Conservation (phyloP, 192 early-diverging fungal genomes). For the Obelidium mucronatum region DNA sequence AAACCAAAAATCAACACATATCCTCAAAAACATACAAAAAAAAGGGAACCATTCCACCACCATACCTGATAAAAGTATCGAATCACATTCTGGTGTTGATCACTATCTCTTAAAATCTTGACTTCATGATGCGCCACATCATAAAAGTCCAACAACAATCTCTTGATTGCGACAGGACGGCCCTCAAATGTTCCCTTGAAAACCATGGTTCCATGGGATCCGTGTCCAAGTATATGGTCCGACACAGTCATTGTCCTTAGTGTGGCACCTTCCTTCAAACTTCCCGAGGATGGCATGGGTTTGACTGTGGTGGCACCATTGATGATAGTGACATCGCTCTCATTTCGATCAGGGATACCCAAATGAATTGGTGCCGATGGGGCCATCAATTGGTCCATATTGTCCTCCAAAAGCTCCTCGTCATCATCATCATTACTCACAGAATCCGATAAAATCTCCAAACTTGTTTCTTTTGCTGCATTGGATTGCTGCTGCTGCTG, state of each 20-base stretch:
- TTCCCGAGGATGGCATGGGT: not conserved
- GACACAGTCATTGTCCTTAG: conserved; percentile 66
- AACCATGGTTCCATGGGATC: conserved; percentile 96
- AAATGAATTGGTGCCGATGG: not conserved
- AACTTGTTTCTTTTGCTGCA: not conserved
- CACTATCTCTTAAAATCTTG: conserved; percentile 87
- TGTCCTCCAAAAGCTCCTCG: conserved; percentile 3
- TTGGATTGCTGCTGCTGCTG: not conserved
- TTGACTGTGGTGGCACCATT: not conserved
- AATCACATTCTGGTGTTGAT: conserved; percentile 95
- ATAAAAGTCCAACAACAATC: conserved; percentile 94
- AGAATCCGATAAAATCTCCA: conserved; percentile 10
- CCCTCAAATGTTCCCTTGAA: conserved; percentile 94
- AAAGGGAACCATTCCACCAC: not conserved
- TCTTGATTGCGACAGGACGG: conserved; percentile 91
- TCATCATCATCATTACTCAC: conserved; percentile 13
- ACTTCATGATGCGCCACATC: conserved; percentile 96
- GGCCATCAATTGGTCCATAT: conserved; percentile 27
- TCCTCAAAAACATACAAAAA: conserved; percentile 52
- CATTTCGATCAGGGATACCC: not conserved
- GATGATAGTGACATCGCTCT: not conserved
- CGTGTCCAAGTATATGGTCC: conserved; percentile 79
- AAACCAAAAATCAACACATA: not conserved
- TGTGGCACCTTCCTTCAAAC: conserved; percentile 15
- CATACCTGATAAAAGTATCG: conserved; percentile 88